Evolutionary conservation across 805 yeast species (phyloP), one percentile per base, ranked within the genome.

Genomic region (Soucietia sequanensis): DNA sequence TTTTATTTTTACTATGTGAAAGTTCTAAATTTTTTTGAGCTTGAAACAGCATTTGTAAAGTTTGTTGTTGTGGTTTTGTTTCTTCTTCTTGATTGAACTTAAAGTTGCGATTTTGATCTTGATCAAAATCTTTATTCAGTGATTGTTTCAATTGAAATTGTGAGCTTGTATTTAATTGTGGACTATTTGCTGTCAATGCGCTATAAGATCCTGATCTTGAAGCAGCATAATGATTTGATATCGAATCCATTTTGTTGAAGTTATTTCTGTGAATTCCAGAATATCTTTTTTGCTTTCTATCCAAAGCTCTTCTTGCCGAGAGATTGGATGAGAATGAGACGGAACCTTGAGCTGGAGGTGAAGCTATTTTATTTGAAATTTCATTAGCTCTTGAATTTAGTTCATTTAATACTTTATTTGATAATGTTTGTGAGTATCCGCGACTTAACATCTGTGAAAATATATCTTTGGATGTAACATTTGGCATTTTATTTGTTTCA

Each of bases 161-260:
- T 11, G 23, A 21, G 10, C 11, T 21, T 21, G 8, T 21, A 8
- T 8, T 9, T 11, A 11, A 11, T 8, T 11, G 8, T 8, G 23
- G 23, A 8, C 11, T 11, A 21, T 21, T 21, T 11, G 23, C 23
- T 11, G 11, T 11, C 14, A 10, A 9, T 24, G n/a, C n/a, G n/a
- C n/a, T n/a, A n/a, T n/a, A n/a, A 23, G 9, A 6, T 28, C 12
- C 30, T 42, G 48, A 44, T 39, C 58, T 52, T 31, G 50, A 51
- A 4, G 71, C 72, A 1, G 78, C 72, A 39, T 73, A 73, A 39
- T 74, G 79, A 6, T 59, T 54, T 7, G 66, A 54, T 12, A 75
- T 74, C 12, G 77, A 68, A 16, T 74, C 79, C 79, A 75, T 72
- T 30, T 65, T 54, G 35, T 51, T 51, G 43, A 65, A 65, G 20